phyloP scores from a whole-genome alignment of 208 protist species.

The Wallacemonas rigidus region DNA sequence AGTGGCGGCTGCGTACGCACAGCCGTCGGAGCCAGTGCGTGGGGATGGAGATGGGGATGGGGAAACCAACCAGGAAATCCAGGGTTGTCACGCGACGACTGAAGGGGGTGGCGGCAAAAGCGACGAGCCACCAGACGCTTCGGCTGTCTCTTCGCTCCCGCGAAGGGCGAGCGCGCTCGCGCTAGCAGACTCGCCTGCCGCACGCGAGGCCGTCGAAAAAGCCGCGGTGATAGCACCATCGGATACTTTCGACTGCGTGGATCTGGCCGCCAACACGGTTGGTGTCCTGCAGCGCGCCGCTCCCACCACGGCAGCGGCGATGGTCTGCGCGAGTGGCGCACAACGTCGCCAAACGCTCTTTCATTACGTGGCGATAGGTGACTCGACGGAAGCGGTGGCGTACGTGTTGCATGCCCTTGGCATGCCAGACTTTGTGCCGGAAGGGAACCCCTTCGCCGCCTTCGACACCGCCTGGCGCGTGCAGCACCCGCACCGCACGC shows the following conservation, averaged over 20 bases:
- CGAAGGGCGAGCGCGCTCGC: too few species aligned
- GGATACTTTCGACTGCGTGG: not conserved
- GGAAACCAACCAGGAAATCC: too few species aligned
- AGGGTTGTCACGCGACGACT: too few species aligned
- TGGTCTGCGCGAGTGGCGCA: conserved; percentile 15
- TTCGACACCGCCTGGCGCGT: conserved; percentile 10
- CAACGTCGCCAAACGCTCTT: conserved; percentile 28
- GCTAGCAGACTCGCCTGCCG: not conserved
- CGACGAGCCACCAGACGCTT: too few species aligned
- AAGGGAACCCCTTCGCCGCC: conserved; percentile 4
- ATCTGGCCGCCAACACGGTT: not conserved
- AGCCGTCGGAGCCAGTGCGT: not conserved
- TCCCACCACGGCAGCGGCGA: not conserved
- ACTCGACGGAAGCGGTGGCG: conserved; percentile 47
- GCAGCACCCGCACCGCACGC: conserved; percentile 14
- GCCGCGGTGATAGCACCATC: not conserved
- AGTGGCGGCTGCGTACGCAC: not conserved
- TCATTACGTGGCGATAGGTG: conserved; percentile 42
- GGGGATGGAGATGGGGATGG: too few species aligned
- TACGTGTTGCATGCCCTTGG: conserved; percentile 37
- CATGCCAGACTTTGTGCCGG: conserved; percentile 40
- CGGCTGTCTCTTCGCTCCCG: too few species aligned
- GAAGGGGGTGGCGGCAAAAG: too few species aligned
- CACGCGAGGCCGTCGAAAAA: not conserved
- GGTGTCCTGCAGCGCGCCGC: not conserved